A percentile compares a stretch with the other conserved stretches of the same genome.
phyloP scores from a whole-genome alignment of 176 grass and related monocot species.

The Aegilops speltoides region DNA sequence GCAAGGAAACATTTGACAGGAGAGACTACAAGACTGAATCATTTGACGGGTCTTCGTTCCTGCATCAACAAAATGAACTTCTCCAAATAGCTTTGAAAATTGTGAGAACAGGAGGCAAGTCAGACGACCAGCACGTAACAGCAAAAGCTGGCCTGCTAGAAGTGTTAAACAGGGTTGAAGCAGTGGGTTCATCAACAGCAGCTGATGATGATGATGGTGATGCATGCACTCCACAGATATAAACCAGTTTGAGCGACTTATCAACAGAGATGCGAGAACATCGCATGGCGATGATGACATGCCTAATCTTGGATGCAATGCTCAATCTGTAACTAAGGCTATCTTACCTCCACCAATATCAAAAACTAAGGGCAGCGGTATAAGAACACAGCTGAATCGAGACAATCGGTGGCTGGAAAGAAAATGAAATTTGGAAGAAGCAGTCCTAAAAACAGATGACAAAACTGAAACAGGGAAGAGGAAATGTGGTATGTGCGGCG shows the following conservation, averaged over 20 bases:
- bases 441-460: neutral
- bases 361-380: neutral
- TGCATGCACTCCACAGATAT: too few species aligned
- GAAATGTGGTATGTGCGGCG: too few species aligned
- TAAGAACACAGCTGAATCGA: neutral
- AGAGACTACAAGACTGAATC: neutral
- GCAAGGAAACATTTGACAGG: neutral
- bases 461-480: too few species aligned
- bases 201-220: too few species aligned
- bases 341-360: neutral
- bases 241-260: too few species aligned
- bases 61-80: neutral
- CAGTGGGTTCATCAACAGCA: too few species aligned
- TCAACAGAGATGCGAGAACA: too few species aligned
- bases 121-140: neutral
- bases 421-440: neutral
- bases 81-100: neutral
- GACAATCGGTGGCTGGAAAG: neutral
- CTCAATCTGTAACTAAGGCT: neutral
- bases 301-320: too few species aligned
- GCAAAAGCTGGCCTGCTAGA: neutral
- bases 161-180: too few species aligned
- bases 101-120: neutral
- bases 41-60: neutral
- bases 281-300: too few species aligned